phyloP scores from a whole-genome alignment of 345 rosid genomes.

The Lagerstroemia speciosa region DNA sequence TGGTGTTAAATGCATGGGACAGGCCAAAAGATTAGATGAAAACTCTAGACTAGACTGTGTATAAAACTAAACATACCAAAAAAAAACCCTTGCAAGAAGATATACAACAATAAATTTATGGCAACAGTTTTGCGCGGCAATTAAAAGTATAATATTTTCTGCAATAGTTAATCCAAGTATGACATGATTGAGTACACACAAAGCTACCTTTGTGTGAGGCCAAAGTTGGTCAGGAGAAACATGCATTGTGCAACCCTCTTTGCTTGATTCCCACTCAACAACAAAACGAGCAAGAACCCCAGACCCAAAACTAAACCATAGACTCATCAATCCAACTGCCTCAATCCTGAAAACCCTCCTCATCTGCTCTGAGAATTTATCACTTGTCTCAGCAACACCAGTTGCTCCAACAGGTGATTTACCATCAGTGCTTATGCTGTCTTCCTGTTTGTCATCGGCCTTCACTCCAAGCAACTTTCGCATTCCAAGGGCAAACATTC shows the following conservation, averaged over 20 bases:
- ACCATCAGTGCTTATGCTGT: constrained; percentile 35
- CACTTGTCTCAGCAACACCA: constrained; percentile 52
- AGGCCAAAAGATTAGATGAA: background rate
- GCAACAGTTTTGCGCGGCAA: background rate
- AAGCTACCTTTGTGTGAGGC: constrained; percentile 91
- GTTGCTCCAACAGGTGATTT: constrained; percentile 51
- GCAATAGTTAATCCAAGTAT: background rate
- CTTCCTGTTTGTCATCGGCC: constrained; percentile 70
- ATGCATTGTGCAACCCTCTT: constrained; percentile 98
- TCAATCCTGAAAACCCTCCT: constrained; percentile 90
- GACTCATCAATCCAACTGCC: constrained; percentile 87
- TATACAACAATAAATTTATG: background rate
- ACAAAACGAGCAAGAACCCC: constrained; percentile 87
- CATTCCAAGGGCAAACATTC: constrained; percentile 94
- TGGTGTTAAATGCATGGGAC: background rate
- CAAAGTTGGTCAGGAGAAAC: constrained; percentile 98
- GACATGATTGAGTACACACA: constrained; percentile 4
- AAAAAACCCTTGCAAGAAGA: no score
- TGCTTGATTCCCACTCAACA: constrained; percentile 97
- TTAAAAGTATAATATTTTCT: no score
- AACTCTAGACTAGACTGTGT: background rate
- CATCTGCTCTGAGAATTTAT: constrained; percentile 73
- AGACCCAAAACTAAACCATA: constrained; percentile 97
- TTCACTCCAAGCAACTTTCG: constrained; percentile 84
- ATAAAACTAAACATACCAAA: background rate